Evolutionary conservation across 164 flowering plant species (phyloP), one percentile per base, ranked within the genome.

Genomic region (Stephania yunnanensis): DNA sequence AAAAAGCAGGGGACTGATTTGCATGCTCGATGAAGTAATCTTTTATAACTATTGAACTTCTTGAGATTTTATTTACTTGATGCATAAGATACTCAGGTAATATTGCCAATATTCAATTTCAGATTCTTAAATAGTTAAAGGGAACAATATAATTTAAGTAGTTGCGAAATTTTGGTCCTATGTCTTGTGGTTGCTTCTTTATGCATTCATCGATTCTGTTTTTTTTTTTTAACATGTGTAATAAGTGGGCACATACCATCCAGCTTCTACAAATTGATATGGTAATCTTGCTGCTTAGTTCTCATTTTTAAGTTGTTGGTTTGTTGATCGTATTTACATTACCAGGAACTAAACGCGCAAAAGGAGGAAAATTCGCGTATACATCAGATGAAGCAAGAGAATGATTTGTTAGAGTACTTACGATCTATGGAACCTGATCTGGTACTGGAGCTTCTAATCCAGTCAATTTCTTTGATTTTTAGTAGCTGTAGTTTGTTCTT

Each of bases 341-440:
- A 82, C 71, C 87, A 93, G 96, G 95, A 90, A 81, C 80, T 93
- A 78, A 74, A 83, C 78, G 74, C 86, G 7, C 84, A 76, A 79
- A 89, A 86, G 84, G 86, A 80, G 78, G 87, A 87, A 80, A 86
- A 77, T 77, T 17, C 72, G 77, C 79, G 78, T 45, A 78, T 84
- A 74, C 90, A 88, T 84, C 75, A 53, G 74, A 80, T 76, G 31
- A 85, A 74, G 68, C 85, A 78, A 68, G 85, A 75, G 70, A 82
- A 93, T 78, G 88, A 89, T 84, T 77, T 92, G 80, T 81, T 93
- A 69, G 86, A 89, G 61, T 93, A 93, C 78, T 76, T 93, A 36
- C 85, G 97, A 68, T 88, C 92, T 13, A 82, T 93, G 85, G 97
- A 89, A 77, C 76, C 92, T 67, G 82, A 90, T 71, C 89, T 89